Evolutionary conservation across 805 yeast species (phyloP).

Genomic region (Zygoascus tannicola): DNA sequence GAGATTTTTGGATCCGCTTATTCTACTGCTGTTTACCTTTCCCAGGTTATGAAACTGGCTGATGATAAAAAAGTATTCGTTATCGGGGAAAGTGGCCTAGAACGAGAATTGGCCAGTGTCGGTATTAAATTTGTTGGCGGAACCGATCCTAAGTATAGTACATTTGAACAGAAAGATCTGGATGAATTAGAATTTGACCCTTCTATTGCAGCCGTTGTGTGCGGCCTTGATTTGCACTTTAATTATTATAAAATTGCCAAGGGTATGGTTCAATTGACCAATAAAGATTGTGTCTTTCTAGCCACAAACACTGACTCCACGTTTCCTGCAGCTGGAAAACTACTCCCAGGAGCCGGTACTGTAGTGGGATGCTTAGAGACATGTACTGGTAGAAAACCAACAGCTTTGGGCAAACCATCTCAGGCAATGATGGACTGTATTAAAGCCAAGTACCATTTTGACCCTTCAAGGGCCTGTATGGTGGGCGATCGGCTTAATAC

Average conservation of each 20-base stretch:
- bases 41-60: slow-evolving; percentile 64
- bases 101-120: slow-evolving; percentile 60
- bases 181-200: slow-evolving; percentile 45
- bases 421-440: slow-evolving; percentile 86
- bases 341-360: slow-evolving; percentile 94
- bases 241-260: slow-evolving; percentile 76
- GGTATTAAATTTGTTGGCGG: slow-evolving; percentile 84
- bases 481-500: slow-evolving; percentile 93
- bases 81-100: slow-evolving; percentile 81
- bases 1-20: slow-evolving; percentile 89
- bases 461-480: slow-evolving; percentile 62
- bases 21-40: slow-evolving; percentile 81
- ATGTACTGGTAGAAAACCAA: slow-evolving; percentile 75
- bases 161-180: slow-evolving; percentile 37
- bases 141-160: slow-evolving; percentile 51
- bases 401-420: slow-evolving; percentile 89
- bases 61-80: slow-evolving; percentile 77
- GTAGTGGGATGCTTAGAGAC: slow-evolving; percentile 66
- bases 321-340: slow-evolving; percentile 76
- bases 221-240: slow-evolving; percentile 69
- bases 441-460: slow-evolving; percentile 50
- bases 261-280: slow-evolving; percentile 68
- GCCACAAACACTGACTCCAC: slow-evolving; percentile 96
- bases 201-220: slow-evolving; percentile 76
- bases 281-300: slow-evolving; percentile 51